Percentiles rank a stretch among this genome's conserved stretches.
Conservation (phyloP, 1,284 basidiomycete genomes). For the Sporisorium graminicola region DNA sequence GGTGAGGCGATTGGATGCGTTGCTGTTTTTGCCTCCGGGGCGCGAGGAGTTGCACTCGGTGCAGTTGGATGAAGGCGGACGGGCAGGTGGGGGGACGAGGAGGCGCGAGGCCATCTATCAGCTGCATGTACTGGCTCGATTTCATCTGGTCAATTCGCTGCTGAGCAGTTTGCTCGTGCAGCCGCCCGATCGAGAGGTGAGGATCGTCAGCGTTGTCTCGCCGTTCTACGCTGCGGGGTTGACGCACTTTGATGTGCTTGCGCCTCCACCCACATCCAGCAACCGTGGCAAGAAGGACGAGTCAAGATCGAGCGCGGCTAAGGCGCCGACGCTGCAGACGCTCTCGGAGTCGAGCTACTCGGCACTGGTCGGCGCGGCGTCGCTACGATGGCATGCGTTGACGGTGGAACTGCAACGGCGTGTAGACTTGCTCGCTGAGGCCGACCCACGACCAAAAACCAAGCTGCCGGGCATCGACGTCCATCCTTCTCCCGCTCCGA, state of each 20-base stretch:
- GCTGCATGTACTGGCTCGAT: constrained; percentile 51
- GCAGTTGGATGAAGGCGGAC: background rate
- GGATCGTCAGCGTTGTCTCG: constrained; percentile 57
- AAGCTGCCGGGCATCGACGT: constrained; percentile 59
- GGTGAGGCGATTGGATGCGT: constrained; percentile 21
- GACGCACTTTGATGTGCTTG: constrained; percentile 40
- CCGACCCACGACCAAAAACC: constrained; percentile 54
- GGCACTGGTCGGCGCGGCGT: constrained; percentile 37
- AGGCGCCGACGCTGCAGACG: background rate
- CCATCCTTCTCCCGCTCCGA: constrained; percentile 4
- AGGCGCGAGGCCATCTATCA: constrained; percentile 31
- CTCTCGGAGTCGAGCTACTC: constrained; percentile 27
- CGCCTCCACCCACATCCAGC: background rate
- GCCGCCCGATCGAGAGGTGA: constrained; percentile 58
- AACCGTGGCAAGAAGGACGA: background rate
- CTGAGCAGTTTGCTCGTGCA: constrained; percentile 55
- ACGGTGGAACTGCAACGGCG: constrained; percentile 58
- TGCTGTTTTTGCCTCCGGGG: constrained; percentile 32
- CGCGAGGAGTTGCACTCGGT: constrained; percentile 10
- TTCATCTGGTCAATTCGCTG: constrained; percentile 62
- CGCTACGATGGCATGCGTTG: constrained; percentile 54
- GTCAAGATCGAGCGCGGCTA: background rate
- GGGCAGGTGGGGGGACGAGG: constrained; percentile 2
- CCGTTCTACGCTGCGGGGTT: constrained; percentile 64
- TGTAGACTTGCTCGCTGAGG: constrained; percentile 56